phyloP scores from a whole-genome alignment of 768 basidiomycete species.

The Kockovaella imperatae region DNA sequence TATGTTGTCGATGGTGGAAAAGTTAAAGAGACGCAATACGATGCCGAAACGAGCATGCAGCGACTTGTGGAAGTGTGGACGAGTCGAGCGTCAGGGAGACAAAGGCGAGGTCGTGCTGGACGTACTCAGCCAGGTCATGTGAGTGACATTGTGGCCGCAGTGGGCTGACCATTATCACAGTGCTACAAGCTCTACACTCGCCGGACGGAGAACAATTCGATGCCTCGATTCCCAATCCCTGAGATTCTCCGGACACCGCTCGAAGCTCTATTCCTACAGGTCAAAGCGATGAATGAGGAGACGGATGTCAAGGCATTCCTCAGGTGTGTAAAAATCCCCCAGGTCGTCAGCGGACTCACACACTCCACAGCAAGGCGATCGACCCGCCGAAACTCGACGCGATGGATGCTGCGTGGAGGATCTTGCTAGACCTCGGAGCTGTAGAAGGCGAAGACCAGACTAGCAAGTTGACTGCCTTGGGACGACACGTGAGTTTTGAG shows the following conservation, averaged over 20 bases:
- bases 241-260: conserved; percentile 83
- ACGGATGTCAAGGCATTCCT: conserved; percentile 64
- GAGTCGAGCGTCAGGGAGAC: conserved; percentile 61
- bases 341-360: background rate
- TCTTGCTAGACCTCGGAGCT: conserved; percentile 70
- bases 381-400: conserved; percentile 71
- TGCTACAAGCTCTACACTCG: conserved; percentile 86
- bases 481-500: conserved; percentile 57
- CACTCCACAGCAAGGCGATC: conserved; percentile 54
- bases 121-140: conserved; percentile 54
- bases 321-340: conserved; percentile 4
- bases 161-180: conserved; percentile 44
- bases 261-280: conserved; percentile 69
- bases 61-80: conserved; percentile 68
- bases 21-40: conserved; percentile 72
- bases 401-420: conserved; percentile 67
- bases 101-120: conserved; percentile 83
- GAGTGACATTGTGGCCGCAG: background rate
- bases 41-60: conserved; percentile 64
- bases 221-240: conserved; percentile 68
- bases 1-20: conserved; percentile 79
- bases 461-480: conserved; percentile 66
- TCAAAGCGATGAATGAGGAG: conserved; percentile 69
- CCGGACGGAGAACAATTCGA: conserved; percentile 56
- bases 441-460: conserved; percentile 52